These are phyloP conservation scores for Friedmanniomyces simplex DNA, from an alignment of 495 filamentous ascomycete genomes.

Conservation along the genomic window DNA sequence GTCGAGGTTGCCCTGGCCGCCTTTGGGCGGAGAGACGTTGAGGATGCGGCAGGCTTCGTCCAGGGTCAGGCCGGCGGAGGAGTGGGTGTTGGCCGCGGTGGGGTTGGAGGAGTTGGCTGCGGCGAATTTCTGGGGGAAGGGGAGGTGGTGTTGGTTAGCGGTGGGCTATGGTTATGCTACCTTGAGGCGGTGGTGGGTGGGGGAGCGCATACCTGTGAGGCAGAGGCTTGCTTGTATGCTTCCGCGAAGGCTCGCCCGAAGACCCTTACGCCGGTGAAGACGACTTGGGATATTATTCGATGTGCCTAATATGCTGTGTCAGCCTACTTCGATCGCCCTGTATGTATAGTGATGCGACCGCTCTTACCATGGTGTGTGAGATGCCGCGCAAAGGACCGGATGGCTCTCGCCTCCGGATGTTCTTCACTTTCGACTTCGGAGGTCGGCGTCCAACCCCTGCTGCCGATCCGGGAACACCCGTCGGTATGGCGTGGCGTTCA, in stretches of 20 bases:
- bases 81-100: constrained; percentile 40
- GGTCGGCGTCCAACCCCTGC: not conserved
- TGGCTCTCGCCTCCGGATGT: not conserved
- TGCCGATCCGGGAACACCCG: not conserved
- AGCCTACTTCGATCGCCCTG: not conserved
- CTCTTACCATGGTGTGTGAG: constrained; percentile 6
- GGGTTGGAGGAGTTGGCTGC: constrained; percentile 45
- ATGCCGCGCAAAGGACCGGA: not conserved
- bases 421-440: not conserved
- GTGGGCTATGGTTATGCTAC: too few species aligned
- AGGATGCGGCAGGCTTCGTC: constrained; percentile 97
- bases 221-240: constrained; percentile 56
- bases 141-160: not conserved
- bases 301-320: constrained; percentile 55
- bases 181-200: too few species aligned
- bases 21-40: constrained; percentile 81
- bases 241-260: constrained; percentile 78
- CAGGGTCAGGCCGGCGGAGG: constrained; percentile 66
- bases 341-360: not conserved
- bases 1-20: constrained; percentile 65
- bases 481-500: not conserved
- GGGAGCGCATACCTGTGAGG: constrained; percentile 41
- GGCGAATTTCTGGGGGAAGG: constrained; percentile 49
- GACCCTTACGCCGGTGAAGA: constrained; percentile 80
- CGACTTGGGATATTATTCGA: constrained; percentile 85